phyloP scores from a whole-genome alignment of 2,329 filamentous ascomycete genomes.

The Macrophomina phaseolina region DNA sequence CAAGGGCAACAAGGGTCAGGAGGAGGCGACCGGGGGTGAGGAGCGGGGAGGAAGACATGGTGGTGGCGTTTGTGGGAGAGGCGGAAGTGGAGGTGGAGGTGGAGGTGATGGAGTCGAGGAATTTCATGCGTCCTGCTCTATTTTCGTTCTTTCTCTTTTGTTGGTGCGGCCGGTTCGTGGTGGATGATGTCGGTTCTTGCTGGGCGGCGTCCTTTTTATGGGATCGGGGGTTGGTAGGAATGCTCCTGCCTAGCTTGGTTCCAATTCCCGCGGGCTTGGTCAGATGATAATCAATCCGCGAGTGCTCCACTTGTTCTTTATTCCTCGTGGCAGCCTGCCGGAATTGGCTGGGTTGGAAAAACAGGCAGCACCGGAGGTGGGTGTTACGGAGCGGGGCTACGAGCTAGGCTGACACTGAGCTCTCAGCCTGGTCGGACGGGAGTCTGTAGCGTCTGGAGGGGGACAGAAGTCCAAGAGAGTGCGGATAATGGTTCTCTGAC shows the following conservation, averaged over 20 bases:
- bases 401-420: background rate
- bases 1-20: slow-evolving; percentile 40
- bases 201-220: background rate
- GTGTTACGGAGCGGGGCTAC: background rate
- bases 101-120: background rate
- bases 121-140: background rate
- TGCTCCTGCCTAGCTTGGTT: too few species aligned
- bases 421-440: background rate
- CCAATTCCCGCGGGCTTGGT: too few species aligned
- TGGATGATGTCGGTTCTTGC: background rate
- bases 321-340: too few species aligned
- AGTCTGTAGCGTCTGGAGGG: too few species aligned
- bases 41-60: background rate
- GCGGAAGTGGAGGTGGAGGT: background rate
- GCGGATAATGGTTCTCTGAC: too few species aligned
- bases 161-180: background rate
- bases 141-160: background rate
- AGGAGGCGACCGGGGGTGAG: slow-evolving; percentile 34
- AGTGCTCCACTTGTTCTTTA: too few species aligned
- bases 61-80: background rate
- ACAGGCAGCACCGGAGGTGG: background rate
- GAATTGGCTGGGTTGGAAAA: background rate
- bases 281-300: too few species aligned
- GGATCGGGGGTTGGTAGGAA: too few species aligned
- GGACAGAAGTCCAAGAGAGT: too few species aligned